phyloP scores from a whole-genome alignment of 2,329 filamentous ascomycete genomes.

The Penicillium sp. region DNA sequence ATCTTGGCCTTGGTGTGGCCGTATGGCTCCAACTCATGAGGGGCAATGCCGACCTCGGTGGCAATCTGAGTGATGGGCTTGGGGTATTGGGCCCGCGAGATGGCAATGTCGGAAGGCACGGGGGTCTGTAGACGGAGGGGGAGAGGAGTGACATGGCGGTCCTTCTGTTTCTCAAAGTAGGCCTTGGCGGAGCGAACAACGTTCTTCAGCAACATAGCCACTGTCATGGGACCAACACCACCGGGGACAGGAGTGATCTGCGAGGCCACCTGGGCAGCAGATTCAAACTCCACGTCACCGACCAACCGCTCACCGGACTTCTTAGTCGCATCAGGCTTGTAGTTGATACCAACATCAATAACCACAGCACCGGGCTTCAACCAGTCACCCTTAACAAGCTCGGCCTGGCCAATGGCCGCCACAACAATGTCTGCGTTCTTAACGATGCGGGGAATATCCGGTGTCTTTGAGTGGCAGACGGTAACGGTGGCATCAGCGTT shows the following conservation, averaged over 20 bases:
- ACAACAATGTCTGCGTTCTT: conserved; percentile 86
- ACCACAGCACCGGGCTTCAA: conserved; percentile 92
- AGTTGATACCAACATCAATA: conserved; percentile 97
- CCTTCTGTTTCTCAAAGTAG: conserved; percentile 80
- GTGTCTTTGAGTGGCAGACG: conserved; percentile 87
- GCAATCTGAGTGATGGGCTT: conserved; percentile 86
- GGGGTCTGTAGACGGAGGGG: conserved; percentile 74
- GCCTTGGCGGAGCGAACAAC: conserved; percentile 80
- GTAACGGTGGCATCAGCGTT: conserved; percentile 97
- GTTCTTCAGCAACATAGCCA: conserved; percentile 96
- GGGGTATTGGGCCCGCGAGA: conserved; percentile 85
- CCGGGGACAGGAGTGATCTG: conserved; percentile 94
- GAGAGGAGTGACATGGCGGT: conserved; percentile 75
- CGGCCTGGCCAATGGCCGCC: conserved; percentile 82
- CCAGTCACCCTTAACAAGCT: conserved; percentile 93
- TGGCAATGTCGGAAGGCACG: conserved; percentile 92
- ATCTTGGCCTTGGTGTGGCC: conserved; percentile 96
- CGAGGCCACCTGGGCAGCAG: conserved; percentile 80
- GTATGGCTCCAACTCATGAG: conserved; percentile 90
- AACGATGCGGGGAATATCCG: conserved; percentile 68
- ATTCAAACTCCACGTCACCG: conserved; percentile 90
- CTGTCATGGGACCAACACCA: conserved; percentile 97
- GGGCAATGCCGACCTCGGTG: conserved; percentile 78
- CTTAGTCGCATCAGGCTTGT: conserved; percentile 80
- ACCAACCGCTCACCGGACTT: conserved; percentile 92